phyloP scores from a whole-genome alignment of 306 rosid species.

The Acacia crassicarpa region DNA sequence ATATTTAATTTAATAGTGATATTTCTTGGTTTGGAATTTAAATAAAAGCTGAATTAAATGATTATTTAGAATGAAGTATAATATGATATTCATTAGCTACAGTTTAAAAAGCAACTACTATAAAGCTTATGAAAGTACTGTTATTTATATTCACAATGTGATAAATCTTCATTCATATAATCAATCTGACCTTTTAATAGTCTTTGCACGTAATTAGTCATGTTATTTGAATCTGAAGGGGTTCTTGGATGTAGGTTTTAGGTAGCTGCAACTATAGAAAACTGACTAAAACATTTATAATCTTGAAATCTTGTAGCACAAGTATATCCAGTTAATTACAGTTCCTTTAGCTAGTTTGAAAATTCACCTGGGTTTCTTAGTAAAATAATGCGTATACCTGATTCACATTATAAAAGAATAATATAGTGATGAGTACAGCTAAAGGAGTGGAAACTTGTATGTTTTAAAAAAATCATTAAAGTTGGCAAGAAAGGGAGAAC shows the following conservation, averaged over 20 bases:
- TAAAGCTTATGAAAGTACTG: background rate
- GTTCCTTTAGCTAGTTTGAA: slow-evolving; percentile 1
- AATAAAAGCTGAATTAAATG: background rate
- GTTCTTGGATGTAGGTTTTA: background rate
- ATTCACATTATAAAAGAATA: background rate
- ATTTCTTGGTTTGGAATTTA: background rate
- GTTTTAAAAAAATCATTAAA: slow-evolving; percentile 14
- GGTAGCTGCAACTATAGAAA: background rate
- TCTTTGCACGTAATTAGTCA: background rate
- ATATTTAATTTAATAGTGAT: background rate
- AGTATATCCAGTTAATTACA: background rate
- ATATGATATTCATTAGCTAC: no score
- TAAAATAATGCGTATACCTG: background rate
- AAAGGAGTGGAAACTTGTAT: background rate
- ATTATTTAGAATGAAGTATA: background rate
- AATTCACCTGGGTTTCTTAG: background rate
- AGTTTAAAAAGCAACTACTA: no score
- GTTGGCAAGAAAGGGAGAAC: slow-evolving; percentile 13
- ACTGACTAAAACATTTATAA: background rate
- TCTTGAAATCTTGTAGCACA: background rate
- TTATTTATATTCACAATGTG: background rate
- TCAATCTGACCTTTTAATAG: background rate
- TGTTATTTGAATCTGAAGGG: background rate
- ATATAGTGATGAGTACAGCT: background rate
- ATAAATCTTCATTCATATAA: no score